phyloP scores from a whole-genome alignment of 2,329 filamentous ascomycete species.

The Botrytis fabae region DNA sequence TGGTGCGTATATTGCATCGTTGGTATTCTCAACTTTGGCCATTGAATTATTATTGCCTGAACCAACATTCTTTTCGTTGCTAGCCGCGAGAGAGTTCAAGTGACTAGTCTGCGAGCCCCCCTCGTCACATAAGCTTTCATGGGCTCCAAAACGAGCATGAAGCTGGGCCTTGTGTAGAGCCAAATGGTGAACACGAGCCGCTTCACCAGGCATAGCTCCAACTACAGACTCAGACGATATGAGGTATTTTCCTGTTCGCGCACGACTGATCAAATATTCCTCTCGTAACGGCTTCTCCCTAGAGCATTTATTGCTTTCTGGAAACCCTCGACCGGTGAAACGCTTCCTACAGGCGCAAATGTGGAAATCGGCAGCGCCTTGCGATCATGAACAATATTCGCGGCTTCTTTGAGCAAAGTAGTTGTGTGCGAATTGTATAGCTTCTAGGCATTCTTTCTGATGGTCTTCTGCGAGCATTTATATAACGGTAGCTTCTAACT shows the following conservation, averaged over 20 bases:
- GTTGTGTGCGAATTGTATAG: not conserved
- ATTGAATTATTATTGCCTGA: not conserved
- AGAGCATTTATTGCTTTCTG: not conserved
- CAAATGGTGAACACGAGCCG: not conserved
- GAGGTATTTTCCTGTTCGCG: not conserved
- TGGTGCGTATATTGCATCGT: not conserved
- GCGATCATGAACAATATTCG: conserved; percentile 2
- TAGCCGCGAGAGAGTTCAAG: not conserved
- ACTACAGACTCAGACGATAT: not conserved
- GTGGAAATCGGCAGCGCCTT: conserved; percentile 4
- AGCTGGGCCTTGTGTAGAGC: not conserved
- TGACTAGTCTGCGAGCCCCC: not conserved
- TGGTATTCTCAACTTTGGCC: not conserved
- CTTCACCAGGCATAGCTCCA: not conserved
- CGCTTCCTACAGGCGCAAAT: conserved; percentile 13
- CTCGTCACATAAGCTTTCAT: not conserved
- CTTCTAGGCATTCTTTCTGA: not conserved
- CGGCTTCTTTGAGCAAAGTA: conserved; percentile 2
- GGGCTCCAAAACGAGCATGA: not conserved
- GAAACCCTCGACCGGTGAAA: not conserved
- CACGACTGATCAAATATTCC: not conserved
- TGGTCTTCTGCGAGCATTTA: not conserved
- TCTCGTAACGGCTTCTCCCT: not conserved
- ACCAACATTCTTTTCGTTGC: not conserved
- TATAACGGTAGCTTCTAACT: not conserved